Percentiles rank a stretch among this genome's conserved stretches.
phyloP scores from a whole-genome alignment of 2,329 filamentous ascomycete species.

The Paecilomyces niveus region DNA sequence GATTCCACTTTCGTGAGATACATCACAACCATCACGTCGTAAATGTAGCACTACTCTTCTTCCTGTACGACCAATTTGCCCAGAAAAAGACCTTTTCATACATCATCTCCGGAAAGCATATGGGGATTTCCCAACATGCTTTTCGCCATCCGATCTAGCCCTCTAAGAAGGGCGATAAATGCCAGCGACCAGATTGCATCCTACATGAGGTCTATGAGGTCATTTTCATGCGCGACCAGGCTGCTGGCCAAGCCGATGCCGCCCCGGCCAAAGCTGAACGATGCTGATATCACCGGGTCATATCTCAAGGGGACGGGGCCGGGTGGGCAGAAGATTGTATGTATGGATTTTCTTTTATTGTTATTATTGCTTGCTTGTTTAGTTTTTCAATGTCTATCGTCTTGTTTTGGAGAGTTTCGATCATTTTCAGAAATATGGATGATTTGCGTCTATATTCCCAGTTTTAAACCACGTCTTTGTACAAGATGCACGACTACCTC shows the following conservation, averaged over 20 bases:
- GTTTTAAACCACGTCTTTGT: no score
- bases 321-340: conserved; percentile 89
- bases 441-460: background rate
- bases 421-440: background rate
- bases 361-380: conserved; percentile 2
- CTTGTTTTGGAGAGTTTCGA: background rate
- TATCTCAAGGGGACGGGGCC: conserved; percentile 90
- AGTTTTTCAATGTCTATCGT: background rate
- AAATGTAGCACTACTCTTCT: background rate
- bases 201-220: background rate
- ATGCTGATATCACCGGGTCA: conserved; percentile 71
- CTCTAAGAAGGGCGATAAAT: background rate
- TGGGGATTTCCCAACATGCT: background rate
- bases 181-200: background rate
- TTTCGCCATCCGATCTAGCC: background rate
- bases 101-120: background rate
- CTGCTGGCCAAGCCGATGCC: conserved; percentile 57
- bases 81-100: background rate
- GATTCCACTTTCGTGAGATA: background rate
- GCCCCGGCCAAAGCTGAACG: conserved; percentile 66
- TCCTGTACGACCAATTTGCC: background rate
- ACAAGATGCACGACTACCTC: background rate
- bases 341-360: conserved; percentile 11
- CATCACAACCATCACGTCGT: background rate
- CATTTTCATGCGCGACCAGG: conserved; percentile 17